Conservation (phyloP, 371 early-diverging fungal species). For the Gilbertella persicaria region DNA sequence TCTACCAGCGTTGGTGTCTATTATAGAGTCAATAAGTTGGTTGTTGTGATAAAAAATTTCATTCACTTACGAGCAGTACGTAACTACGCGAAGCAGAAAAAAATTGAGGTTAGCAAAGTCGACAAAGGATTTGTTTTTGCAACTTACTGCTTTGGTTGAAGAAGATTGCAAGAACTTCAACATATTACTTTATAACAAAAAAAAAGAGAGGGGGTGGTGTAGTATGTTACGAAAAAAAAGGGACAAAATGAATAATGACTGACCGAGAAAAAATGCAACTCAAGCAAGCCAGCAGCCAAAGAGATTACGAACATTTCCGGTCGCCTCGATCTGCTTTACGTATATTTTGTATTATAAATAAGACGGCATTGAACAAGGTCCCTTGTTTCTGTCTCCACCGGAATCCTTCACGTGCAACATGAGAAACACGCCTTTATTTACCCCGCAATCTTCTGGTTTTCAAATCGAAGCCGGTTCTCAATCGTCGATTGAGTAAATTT, state of each 20-base stretch:
- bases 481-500: neutral
- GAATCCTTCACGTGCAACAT: constrained; percentile 16
- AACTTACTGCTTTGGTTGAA: constrained; percentile 29
- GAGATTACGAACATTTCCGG: constrained; percentile 18
- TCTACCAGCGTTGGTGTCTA: constrained; percentile 19
- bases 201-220: constrained; percentile 11
- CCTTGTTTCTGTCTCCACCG: constrained; percentile 11
- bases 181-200: constrained; percentile 19
- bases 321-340: neutral
- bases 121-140: neutral
- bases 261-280: no score
- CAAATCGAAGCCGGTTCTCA: neutral
- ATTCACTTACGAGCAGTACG: constrained; percentile 23
- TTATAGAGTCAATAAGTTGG: no score
- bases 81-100: constrained; percentile 9
- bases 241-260: neutral
- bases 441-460: constrained; percentile 12
- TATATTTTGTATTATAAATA: constrained; percentile 28
- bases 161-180: constrained; percentile 36
- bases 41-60: no score
- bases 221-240: constrained; percentile 7
- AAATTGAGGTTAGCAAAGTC: constrained; percentile 3
- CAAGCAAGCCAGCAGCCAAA: no score
- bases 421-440: constrained; percentile 6
- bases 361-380: constrained; percentile 15